Conservation (phyloP, 176 grass and related monocot species). For the Lolium rigidum region DNA sequence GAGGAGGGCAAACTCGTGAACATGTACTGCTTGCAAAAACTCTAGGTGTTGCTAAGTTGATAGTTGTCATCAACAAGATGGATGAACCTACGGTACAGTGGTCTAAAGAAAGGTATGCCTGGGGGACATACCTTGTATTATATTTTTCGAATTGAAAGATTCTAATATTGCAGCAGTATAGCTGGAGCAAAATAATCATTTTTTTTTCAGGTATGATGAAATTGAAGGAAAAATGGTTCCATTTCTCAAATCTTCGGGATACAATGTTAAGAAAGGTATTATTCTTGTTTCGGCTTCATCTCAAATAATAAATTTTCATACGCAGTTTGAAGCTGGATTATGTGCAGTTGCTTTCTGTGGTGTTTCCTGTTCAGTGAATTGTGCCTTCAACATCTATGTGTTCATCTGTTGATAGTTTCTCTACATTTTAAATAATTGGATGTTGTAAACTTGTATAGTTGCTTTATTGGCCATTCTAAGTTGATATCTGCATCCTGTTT, state of each 20-base stretch:
- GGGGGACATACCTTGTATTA: neutral
- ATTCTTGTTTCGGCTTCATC: neutral
- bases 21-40: constrained; percentile 92
- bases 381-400: neutral
- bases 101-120: constrained; percentile 76
- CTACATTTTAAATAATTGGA: constrained; percentile 6
- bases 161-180: neutral
- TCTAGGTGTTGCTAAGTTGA: constrained; percentile 80
- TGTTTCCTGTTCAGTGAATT: neutral
- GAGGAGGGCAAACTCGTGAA: constrained; percentile 82
- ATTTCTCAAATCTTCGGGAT: constrained; percentile 85
- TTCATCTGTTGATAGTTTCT: neutral
- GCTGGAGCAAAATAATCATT: constrained; percentile 5
- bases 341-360: constrained; percentile 6
- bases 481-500: neutral
- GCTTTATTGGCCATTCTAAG: neutral
- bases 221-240: constrained; percentile 89
- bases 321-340: neutral
- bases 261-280: constrained; percentile 92
- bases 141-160: neutral
- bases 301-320: neutral
- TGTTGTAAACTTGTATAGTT: neutral
- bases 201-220: constrained; percentile 80
- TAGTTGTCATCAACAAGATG: constrained; percentile 92
- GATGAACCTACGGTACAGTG: constrained; percentile 84